Evolutionary conservation across 306 rosid genomes (phyloP).

Genomic region (Casuarina equisetifolia): DNA sequence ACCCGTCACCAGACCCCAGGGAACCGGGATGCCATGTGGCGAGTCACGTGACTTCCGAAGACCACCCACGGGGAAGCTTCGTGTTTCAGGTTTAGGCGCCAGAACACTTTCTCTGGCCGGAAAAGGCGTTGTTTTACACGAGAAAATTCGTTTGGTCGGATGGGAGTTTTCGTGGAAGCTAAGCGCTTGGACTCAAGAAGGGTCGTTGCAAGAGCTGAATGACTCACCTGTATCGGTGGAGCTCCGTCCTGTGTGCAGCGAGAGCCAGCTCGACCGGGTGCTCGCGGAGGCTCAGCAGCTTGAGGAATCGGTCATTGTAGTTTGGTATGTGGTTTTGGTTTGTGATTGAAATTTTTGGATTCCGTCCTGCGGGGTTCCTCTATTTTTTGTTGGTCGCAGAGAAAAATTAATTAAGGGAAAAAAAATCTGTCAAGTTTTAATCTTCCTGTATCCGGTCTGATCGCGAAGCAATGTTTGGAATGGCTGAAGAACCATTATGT

Average conservation of each 20-base stretch:
- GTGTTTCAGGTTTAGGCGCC: not conserved
- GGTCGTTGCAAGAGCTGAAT: constrained; percentile 41
- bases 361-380: not conserved
- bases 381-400: not conserved
- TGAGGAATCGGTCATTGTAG: constrained; percentile 35
- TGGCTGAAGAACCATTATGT: not conserved
- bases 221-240: constrained; percentile 50
- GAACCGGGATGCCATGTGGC: constrained; percentile 15
- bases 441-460: not conserved
- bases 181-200: constrained; percentile 32
- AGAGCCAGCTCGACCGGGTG: constrained; percentile 48
- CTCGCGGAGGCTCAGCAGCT: constrained; percentile 41
- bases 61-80: not conserved
- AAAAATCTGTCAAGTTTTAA: not conserved
- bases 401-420: not conserved
- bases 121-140: constrained; percentile 1
- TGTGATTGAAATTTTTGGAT: not conserved
- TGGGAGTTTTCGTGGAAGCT: constrained; percentile 6
- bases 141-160: constrained; percentile 11
- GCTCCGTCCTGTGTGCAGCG: constrained; percentile 46
- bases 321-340: constrained; percentile 37
- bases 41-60: constrained; percentile 10
- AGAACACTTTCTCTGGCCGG: not conserved
- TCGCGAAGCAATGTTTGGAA: not conserved
- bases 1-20: constrained; percentile 16